Evolutionary conservation across 2,329 filamentous ascomycete genomes (phyloP).

Genomic region (Sarocladium kiliense): DNA sequence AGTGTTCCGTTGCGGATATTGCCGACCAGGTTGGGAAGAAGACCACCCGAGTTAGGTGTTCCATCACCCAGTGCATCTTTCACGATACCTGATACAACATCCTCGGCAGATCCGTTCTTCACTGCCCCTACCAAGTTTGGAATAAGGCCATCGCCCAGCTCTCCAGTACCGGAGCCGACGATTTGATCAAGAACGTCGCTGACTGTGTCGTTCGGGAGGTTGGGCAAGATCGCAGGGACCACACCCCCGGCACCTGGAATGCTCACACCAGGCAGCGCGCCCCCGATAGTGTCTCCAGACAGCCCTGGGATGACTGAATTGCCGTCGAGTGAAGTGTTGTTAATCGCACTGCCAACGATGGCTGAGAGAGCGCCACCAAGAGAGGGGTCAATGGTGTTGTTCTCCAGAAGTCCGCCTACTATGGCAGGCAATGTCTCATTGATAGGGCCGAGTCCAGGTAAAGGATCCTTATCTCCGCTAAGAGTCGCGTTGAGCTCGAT

Average conservation of each 20-base stretch:
- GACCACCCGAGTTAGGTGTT: neutral
- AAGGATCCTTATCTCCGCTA: neutral
- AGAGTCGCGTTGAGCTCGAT: neutral
- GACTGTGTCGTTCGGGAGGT: neutral
- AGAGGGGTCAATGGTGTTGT: conserved; percentile 2
- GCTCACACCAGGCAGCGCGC: neutral
- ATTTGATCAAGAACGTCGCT: neutral
- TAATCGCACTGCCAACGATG: neutral
- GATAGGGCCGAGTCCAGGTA: neutral
- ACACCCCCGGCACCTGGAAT: neutral
- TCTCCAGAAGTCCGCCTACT: neutral
- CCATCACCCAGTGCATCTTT: conserved; percentile 3
- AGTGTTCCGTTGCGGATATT: conserved; percentile 4
- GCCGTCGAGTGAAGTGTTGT: neutral
- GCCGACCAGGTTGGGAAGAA: conserved; percentile 1
- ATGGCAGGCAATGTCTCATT: conserved; percentile 5
- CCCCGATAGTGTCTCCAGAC: neutral
- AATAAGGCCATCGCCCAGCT: neutral
- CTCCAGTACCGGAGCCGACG: neutral
- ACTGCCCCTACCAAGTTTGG: neutral
- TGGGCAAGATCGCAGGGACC: neutral
- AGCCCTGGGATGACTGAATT: neutral
- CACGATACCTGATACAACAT: neutral
- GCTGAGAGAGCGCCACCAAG: neutral
- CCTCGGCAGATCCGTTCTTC: neutral